phyloP scores from a whole-genome alignment of 1,284 basidiomycete species.

The Polyporus tsugae region DNA sequence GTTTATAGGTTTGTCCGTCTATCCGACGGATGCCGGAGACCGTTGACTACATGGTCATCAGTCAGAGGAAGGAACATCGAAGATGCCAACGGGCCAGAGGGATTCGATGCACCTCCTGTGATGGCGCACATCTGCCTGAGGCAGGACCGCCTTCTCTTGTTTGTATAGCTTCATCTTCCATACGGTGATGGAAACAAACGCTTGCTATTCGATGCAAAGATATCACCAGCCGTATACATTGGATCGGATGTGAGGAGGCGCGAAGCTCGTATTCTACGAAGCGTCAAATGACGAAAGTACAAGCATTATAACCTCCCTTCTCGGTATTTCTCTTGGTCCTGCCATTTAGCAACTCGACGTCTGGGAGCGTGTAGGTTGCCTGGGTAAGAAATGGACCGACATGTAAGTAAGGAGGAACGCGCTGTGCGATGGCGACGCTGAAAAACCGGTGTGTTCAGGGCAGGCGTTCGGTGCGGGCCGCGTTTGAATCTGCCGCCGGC shows the following conservation, averaged over 20 bases:
- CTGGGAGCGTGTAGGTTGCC: constrained; percentile 53
- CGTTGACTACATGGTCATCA: constrained; percentile 43
- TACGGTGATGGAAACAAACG: neutral
- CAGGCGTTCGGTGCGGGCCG: constrained; percentile 38
- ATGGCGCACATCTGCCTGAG: neutral
- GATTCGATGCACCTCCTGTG: neutral
- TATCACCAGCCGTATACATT: neutral
- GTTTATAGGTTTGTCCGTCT: constrained; percentile 55
- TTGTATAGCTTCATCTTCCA: neutral
- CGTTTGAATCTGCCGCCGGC: neutral
- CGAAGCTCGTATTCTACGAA: constrained; percentile 61
- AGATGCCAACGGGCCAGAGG: neutral
- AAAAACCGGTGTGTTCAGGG: constrained; percentile 47
- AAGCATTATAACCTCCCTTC: constrained; percentile 77
- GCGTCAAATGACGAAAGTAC: constrained; percentile 43
- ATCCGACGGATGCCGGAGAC: constrained; percentile 55
- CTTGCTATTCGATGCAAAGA: neutral
- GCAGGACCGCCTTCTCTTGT: neutral
- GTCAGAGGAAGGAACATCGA: constrained; percentile 13
- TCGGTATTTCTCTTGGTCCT: constrained; percentile 66
- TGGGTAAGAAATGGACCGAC: constrained; percentile 70
- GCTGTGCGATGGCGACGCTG: constrained; percentile 16
- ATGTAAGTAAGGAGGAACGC: constrained; percentile 59
- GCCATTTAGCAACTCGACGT: constrained; percentile 75
- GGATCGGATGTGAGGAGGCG: constrained; percentile 64